Conservation (phyloP, 208 protist species). For the Leishmania mexicana region DNA sequence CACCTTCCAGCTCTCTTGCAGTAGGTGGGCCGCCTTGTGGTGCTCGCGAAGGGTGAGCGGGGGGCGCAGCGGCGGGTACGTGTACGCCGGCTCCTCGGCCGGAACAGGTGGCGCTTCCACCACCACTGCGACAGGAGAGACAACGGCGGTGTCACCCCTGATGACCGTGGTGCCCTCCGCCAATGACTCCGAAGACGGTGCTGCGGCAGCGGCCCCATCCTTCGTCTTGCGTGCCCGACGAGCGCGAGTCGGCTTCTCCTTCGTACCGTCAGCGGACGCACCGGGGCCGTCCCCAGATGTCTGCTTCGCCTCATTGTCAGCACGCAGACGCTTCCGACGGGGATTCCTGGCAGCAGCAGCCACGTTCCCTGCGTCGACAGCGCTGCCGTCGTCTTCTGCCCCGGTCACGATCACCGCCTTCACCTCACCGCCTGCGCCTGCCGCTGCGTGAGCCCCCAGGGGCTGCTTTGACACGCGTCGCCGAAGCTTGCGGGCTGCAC, state of each 20-base stretch:
- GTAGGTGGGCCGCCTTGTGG: constrained; percentile 37
- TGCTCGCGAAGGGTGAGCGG: constrained; percentile 50
- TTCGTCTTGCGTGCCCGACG: constrained; percentile 10
- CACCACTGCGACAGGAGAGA: neutral
- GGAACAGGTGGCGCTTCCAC: constrained; percentile 2
- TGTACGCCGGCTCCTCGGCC: constrained; percentile 30
- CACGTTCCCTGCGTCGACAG: neutral
- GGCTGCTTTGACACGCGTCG: neutral
- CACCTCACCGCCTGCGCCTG: constrained; percentile 7
- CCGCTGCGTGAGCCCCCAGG: neutral
- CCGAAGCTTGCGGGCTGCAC: constrained; percentile 12
- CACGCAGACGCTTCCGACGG: constrained; percentile 24
- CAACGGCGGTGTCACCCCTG: neutral
- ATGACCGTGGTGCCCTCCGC: neutral
- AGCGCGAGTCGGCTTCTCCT: neutral
- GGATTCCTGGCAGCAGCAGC: constrained; percentile 13
- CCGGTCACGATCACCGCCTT: constrained; percentile 22
- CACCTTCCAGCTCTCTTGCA: constrained; percentile 47
- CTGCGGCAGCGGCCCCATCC: neutral
- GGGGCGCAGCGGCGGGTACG: constrained; percentile 62
- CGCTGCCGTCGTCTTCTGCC: constrained; percentile 17
- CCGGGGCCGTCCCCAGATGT: neutral
- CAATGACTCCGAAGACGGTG: neutral
- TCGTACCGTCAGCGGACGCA: neutral
- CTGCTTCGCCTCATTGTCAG: neutral